Evolutionary conservation across 2,329 filamentous ascomycete species (phyloP).

Genomic region (Lachnellula occidentalis): DNA sequence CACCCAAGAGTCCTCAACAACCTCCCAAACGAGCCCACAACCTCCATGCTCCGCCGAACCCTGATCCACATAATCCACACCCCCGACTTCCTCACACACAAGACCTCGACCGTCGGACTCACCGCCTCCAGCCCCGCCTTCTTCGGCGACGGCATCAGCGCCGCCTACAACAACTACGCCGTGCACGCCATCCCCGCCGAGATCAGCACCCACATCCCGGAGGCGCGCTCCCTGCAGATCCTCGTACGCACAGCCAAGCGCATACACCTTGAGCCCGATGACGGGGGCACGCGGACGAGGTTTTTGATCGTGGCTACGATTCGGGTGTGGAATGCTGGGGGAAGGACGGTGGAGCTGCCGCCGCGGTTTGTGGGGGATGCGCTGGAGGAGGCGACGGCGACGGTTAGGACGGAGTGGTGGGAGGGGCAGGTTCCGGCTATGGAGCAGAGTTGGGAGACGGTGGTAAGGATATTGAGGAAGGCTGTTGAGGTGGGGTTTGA

Average conservation of each 20-base stretch:
- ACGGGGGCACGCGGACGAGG: not conserved
- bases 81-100: too few species aligned
- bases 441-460: not conserved
- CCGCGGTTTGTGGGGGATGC: not conserved
- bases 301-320: not conserved
- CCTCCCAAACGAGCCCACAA: too few species aligned
- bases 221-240: not conserved
- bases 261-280: not conserved
- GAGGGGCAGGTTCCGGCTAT: not conserved
- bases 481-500: not conserved
- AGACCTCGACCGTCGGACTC: too few species aligned
- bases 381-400: not conserved
- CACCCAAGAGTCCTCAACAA: too few species aligned
- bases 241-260: not conserved
- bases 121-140: not conserved
- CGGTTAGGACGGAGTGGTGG: not conserved
- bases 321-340: not conserved
- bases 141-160: not conserved
- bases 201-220: not conserved
- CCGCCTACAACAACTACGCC: not conserved
- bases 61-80: too few species aligned
- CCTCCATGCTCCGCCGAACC: too few species aligned
- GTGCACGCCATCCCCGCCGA: not conserved
- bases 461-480: not conserved
- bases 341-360: not conserved